These are phyloP conservation scores for Chenopodium berlandieri DNA, from an alignment of 148 eudicot genomes.

Conservation along the genomic window DNA sequence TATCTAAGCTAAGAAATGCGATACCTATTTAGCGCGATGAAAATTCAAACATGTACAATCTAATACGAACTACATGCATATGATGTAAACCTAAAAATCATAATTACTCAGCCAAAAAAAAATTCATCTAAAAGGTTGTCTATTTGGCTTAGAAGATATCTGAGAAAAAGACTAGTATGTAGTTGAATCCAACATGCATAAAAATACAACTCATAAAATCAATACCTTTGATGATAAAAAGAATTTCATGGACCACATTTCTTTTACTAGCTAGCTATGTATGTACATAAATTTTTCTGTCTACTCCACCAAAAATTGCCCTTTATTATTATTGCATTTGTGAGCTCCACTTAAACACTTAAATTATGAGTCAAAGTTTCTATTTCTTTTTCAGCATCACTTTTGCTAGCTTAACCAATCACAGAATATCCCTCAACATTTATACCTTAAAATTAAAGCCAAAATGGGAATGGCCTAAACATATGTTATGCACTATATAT, in stretches of 20 bases:
- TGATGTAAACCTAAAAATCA: neutral
- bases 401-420: constrained; percentile 1
- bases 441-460: neutral
- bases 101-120: neutral
- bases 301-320: constrained; percentile 12
- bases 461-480: constrained; percentile 3
- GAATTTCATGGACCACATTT: constrained; percentile 17
- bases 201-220: neutral
- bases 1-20: no score
- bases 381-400: constrained; percentile 6
- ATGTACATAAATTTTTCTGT: neutral
- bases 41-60: no score
- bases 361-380: neutral
- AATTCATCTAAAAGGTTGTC: neutral
- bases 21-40: no score
- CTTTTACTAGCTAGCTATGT: constrained; percentile 13
- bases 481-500: neutral
- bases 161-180: constrained; percentile 21
- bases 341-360: constrained; percentile 17
- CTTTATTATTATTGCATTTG: constrained; percentile 7
- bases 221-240: constrained; percentile 20
- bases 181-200: constrained; percentile 19
- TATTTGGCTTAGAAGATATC: constrained; percentile 12
- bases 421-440: neutral
- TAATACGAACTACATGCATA: neutral